A percentile compares a stretch with the other conserved stretches of the same genome.
Evolutionary conservation across 2,329 filamentous ascomycete genomes (phyloP).

Genomic region (Arthrobotrys pseudoclavata): DNA sequence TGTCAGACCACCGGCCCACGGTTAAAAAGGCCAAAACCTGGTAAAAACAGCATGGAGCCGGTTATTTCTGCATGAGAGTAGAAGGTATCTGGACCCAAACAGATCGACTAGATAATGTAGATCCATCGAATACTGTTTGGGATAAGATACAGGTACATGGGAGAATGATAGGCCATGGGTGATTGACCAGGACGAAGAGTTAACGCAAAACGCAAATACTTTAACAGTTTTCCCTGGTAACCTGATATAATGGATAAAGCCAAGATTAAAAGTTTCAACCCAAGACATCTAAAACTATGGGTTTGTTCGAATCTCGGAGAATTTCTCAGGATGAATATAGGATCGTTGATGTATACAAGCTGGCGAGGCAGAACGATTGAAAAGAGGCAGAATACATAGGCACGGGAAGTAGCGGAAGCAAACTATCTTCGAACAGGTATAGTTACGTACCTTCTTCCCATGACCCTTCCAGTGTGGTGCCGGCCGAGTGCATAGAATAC

Average conservation of each 20-base stretch:
- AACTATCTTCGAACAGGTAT: conserved; percentile 12
- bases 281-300: conserved; percentile 6
- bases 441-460: conserved; percentile 77
- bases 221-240: conserved; percentile 15
- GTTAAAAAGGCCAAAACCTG: conserved; percentile 32
- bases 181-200: conserved; percentile 10
- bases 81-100: neutral
- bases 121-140: conserved; percentile 2
- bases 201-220: conserved; percentile 25
- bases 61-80: neutral
- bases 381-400: conserved; percentile 28
- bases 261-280: conserved; percentile 36
- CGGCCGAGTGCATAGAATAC: conserved; percentile 92
- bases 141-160: conserved; percentile 25
- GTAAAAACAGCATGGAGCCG: conserved; percentile 25
- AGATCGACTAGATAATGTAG: conserved; percentile 20
- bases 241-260: conserved; percentile 1
- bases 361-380: conserved; percentile 22
- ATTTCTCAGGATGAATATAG: conserved; percentile 42
- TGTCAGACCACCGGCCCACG: conserved; percentile 20
- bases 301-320: conserved; percentile 25
- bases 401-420: conserved; percentile 29
- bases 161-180: conserved; percentile 28
- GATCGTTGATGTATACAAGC: conserved; percentile 12
- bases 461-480: conserved; percentile 90